phyloP scores from a whole-genome alignment of 108 stramenopile species.

The Hondaea fermentalgiana region DNA sequence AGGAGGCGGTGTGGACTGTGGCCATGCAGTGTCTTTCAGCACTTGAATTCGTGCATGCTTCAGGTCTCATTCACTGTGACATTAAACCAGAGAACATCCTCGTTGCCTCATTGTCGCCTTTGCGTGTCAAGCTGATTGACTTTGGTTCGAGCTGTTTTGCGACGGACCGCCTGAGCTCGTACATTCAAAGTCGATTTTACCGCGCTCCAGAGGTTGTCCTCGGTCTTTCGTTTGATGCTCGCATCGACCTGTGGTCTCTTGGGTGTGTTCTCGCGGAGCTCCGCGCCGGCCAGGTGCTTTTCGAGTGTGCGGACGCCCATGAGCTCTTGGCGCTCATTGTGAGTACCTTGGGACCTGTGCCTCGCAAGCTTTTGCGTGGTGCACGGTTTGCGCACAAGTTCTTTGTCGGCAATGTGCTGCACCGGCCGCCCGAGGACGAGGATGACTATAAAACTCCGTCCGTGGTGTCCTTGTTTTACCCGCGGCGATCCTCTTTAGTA shows the following conservation, averaged over 20 bases:
- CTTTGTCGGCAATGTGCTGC: not conserved
- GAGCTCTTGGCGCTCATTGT: not conserved
- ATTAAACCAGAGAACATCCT: conserved; percentile 98
- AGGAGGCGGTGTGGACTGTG: conserved; percentile 85
- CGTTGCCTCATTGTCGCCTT: conserved; percentile 58
- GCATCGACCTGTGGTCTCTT: conserved; percentile 47
- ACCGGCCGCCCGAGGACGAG: not conserved
- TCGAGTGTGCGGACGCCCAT: conserved; percentile 16
- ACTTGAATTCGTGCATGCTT: conserved; percentile 73
- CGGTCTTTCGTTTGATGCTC: conserved; percentile 38
- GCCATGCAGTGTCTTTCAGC: conserved; percentile 67
- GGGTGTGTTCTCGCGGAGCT: conserved; percentile 55
- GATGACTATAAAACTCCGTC: not conserved
- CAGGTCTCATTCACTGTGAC: conserved; percentile 90
- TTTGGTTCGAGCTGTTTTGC: conserved; percentile 92
- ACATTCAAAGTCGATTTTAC: conserved; percentile 89
- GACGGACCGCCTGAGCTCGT: conserved; percentile 83
- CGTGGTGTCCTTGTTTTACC: not conserved
- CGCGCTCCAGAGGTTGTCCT: conserved; percentile 91
- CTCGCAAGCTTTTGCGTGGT: not conserved
- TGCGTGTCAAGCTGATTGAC: conserved; percentile 88
- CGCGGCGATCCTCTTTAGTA: not conserved
- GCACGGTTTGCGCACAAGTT: not conserved
- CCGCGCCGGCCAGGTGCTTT: conserved; percentile 43
- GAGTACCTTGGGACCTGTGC: not conserved